Percentiles rank a stretch among this genome's conserved stretches.
phyloP scores from a whole-genome alignment of 805 yeast genomes.

The Candida parachauliodes region DNA sequence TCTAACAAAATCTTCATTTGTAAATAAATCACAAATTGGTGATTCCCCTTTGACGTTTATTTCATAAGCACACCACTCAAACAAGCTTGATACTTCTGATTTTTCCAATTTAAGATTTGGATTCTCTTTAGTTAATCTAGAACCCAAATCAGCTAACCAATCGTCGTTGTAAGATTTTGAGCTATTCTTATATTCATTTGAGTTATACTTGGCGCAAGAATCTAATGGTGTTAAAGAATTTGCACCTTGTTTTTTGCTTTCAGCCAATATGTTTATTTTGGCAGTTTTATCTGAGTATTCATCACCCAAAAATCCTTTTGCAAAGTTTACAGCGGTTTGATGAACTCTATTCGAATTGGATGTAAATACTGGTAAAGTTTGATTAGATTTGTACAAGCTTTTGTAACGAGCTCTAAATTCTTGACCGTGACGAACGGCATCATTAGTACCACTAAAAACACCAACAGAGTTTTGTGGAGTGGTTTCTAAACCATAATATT shows the following conservation, averaged over 20 bases:
- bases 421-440: constrained; percentile 42
- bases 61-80: constrained; percentile 68
- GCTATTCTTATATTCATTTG: constrained; percentile 22
- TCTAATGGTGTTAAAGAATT: constrained; percentile 51
- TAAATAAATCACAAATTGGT: constrained; percentile 59
- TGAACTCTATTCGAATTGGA: constrained; percentile 51
- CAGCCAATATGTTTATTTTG: constrained; percentile 34
- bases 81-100: constrained; percentile 47
- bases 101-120: constrained; percentile 47
- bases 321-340: constrained; percentile 49
- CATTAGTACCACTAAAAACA: constrained; percentile 47
- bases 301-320: constrained; percentile 50
- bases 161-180: constrained; percentile 21
- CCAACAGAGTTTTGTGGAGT: constrained; percentile 37
- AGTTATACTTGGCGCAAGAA: constrained; percentile 34
- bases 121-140: constrained; percentile 51
- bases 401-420: constrained; percentile 43
- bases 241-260: constrained; percentile 44
- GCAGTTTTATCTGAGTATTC: constrained; percentile 25
- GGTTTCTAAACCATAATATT: constrained; percentile 46
- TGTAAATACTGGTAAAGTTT: constrained; percentile 43
- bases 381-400: constrained; percentile 32
- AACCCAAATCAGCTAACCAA: constrained; percentile 51
- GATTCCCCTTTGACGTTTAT: constrained; percentile 63
- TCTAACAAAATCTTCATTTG: constrained; percentile 58